Evolutionary conservation across 2,329 filamentous ascomycete genomes (phyloP), one percentile per base, ranked within the genome.

Genomic region (Cadophora sp.): DNA sequence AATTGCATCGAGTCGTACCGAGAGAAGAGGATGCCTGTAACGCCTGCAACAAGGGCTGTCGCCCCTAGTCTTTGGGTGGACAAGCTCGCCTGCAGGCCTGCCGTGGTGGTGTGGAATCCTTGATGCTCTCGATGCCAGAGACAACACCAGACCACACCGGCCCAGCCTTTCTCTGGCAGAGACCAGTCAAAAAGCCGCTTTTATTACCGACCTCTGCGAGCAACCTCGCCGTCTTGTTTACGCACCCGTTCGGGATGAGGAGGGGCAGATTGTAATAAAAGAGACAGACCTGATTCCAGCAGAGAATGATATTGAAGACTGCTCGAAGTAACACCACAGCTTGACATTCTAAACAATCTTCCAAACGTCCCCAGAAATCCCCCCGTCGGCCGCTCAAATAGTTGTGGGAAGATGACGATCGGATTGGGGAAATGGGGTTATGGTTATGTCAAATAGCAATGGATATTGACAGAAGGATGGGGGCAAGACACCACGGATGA

Each of bases 1-100:
- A 29, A 16, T 19, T 26, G 50, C 48, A 55, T 58, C 64, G 48
- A 66, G 37, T 66, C 19, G 34, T 56, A 56, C 64, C 64, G 64
- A 62, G 46, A 59, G 31, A 62, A 48, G 24, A 55, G n/a, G 26
- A 62, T 55, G 51, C 63, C 53, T 51, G 63, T 59, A 31, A 31
- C 16, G n/a, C 56, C 34, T 26, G 56, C 22, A 40, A 24, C 22
- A 16, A 43, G 19, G 31, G 9, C 31, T 40, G 56, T 59, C 34
- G 51, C 11, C 31, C 56, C 56, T 37, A 43, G 56, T 59, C 56
- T 8, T 59, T 4, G 56, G 56, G 9, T 19, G 56, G 22, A 37
- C 34, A 59, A 40, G 51, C 51, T 16, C 31, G 50, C 51, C 51
- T 55, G 51, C 51, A 55, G n/a, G 56, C 56, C 55, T 59, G 56